Conservation (phyloP, 495 filamentous ascomycete species). For the Penicillium riverlandense region DNA sequence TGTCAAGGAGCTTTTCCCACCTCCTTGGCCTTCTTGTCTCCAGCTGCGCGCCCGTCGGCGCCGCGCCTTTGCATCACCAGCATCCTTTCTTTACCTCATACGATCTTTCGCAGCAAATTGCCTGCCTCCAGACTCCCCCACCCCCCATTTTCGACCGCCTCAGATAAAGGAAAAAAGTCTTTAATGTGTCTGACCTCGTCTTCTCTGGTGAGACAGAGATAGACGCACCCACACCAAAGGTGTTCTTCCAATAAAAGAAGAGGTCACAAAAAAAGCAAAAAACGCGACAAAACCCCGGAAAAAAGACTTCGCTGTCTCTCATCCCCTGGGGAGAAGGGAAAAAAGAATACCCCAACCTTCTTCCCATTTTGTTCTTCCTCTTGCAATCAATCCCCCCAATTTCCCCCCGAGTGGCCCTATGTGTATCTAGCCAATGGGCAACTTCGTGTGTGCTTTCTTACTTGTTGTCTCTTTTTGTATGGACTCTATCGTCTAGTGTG, state of each 20-base stretch:
- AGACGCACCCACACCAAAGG: no score
- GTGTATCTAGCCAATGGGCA: slow-evolving; percentile 18
- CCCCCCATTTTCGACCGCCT: slow-evolving; percentile 4
- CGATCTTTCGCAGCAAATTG: slow-evolving; percentile 17
- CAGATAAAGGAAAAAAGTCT: slow-evolving; percentile 15
- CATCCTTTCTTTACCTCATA: slow-evolving; percentile 5
- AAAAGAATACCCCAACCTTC: no score
- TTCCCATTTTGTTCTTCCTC: neutral
- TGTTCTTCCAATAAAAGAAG: neutral
- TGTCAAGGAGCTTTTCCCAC: slow-evolving; percentile 3
- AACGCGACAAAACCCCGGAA: slow-evolving; percentile 19
- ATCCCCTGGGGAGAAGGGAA: slow-evolving; percentile 5
- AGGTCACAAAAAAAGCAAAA: slow-evolving; percentile 30
- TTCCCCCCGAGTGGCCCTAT: slow-evolving; percentile 11
- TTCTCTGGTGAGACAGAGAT: neutral
- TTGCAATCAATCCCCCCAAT: neutral
- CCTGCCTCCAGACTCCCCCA: slow-evolving; percentile 6
- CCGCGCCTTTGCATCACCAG: slow-evolving; percentile 20
- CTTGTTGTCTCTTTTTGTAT: slow-evolving; percentile 15
- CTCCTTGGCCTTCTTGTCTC: slow-evolving; percentile 8
- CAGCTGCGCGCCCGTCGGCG: slow-evolving; percentile 21
- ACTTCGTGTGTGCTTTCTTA: neutral
- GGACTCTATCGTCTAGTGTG: slow-evolving; percentile 9
- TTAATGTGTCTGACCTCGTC: slow-evolving; percentile 28
- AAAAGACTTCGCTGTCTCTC: slow-evolving; percentile 17